A percentile compares a stretch with the other conserved stretches of the same genome.
These are phyloP conservation scores for Neurospora sp. DNA, from an alignment of 495 filamentous ascomycete species.

Conservation along the genomic window DNA sequence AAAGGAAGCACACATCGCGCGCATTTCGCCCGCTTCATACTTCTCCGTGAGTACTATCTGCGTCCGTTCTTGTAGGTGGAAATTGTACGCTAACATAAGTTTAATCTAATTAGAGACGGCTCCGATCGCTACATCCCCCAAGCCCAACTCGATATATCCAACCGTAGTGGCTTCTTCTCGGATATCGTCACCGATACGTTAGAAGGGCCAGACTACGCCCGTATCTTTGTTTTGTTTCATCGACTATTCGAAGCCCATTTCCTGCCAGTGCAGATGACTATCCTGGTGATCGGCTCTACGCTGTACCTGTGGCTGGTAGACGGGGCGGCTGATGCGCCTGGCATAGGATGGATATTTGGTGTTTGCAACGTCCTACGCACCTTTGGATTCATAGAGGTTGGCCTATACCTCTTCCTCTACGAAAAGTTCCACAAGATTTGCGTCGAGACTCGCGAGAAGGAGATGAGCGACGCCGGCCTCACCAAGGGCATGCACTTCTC, in stretches of 20 bases:
- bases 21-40: slow-evolving; percentile 43
- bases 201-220: slow-evolving; percentile 33
- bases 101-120: slow-evolving; percentile 22
- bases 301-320: slow-evolving; percentile 43
- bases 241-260: slow-evolving; percentile 63
- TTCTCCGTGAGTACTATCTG: slow-evolving; percentile 24
- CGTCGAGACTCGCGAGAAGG: slow-evolving; percentile 44
- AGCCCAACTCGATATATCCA: slow-evolving; percentile 27
- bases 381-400: slow-evolving; percentile 48
- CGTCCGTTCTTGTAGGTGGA: neutral
- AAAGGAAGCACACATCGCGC: slow-evolving; percentile 38
- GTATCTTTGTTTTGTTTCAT: slow-evolving; percentile 41
- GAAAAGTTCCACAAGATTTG: slow-evolving; percentile 51
- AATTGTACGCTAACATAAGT: slow-evolving; percentile 3
- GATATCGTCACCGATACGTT: slow-evolving; percentile 37
- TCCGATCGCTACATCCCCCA: slow-evolving; percentile 38
- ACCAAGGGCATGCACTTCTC: slow-evolving; percentile 50
- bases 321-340: slow-evolving; percentile 34
- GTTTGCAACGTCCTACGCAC: slow-evolving; percentile 49
- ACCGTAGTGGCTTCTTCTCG: slow-evolving; percentile 37
- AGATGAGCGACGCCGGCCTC: slow-evolving; percentile 53
- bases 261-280: slow-evolving; percentile 51
- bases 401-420: slow-evolving; percentile 49
- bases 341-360: slow-evolving; percentile 42
- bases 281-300: slow-evolving; percentile 49